Evolutionary conservation across 129 eudicot genomes (phyloP), one percentile per base, ranked within the genome.

Genomic region (Centaurea solstitialis): DNA sequence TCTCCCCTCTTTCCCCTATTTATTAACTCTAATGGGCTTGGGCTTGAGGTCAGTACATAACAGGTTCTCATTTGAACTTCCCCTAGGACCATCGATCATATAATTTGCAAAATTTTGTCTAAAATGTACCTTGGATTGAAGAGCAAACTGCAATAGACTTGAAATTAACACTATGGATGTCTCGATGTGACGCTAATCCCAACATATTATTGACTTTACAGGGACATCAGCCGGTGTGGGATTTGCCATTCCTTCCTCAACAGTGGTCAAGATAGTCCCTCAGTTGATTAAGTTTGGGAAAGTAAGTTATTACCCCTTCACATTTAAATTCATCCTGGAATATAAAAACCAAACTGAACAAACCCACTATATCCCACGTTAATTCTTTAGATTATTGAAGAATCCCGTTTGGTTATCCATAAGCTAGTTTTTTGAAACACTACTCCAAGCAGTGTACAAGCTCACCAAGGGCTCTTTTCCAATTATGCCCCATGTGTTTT

Each of bases 151-250:
- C 26, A 20, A 20, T 61, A 61, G 68, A 61, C 68, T 6, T 13
- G 3, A 61, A 61, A 20, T 21, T 40, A 62, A 73, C 47, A 62
- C 65, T 72, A 73, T 6, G 4, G 7, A 62, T 64, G 53, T 45
- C 33, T 15, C 5, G 6, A 26, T 64, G 47, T 33, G 6, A 40
- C 9, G 12, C 70, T 82, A 38, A 37, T 82, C 28, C 30, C 41
- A 15, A 9, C 6, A 6, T 74, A n/a, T 5, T 69, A 26, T 80
- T 67, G 69, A 47, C 71, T 64, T 75, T 26, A 84, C 82, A 95
- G 99, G 99, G 69, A 92, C 99, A 53, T 95, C 99, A 22, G 94
- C 99, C 28, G 98, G 99, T 57, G 99, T 95, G 47, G 99, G 99
- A 53, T 95, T 95, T 77, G 99, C 98, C 28, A 95, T 96, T 77